Evolutionary conservation across 2,329 filamentous ascomycete genomes (phyloP), one percentile per base, ranked within the genome.

Genomic region (Hysterium pulicare): DNA sequence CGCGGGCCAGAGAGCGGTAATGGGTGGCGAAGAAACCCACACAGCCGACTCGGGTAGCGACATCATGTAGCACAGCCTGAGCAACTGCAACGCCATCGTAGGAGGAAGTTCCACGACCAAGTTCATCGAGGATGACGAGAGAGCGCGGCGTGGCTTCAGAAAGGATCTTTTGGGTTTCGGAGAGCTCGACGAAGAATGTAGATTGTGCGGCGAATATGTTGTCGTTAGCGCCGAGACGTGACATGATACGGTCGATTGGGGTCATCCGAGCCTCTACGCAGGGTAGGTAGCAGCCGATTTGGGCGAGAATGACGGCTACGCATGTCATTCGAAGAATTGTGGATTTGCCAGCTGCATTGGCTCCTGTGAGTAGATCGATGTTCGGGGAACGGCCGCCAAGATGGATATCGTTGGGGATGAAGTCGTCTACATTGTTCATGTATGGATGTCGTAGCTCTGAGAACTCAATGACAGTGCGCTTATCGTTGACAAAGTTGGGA

Each of bases 121-220:
- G 82, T 64, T 98, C 93, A 66, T 98, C 93, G 2, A 98, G 81
- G 55, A 98, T 98, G 42, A 98, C 93, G 1, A 98, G 81, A 0
- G 90, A 96, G 9, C 91, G 87, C 0, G 91, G 86, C 0, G 91
- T 96, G 0, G 93, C 93, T 70, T 97, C 93, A 0, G 88, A 83
- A 1, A 98, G 77, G 38, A 98, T 98, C 75, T 97, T 97, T 73
- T 97, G 95, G 0, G 93, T 98, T 66, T 98, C 93, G 0, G 90
- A 90, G 2, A 98, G 74, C 68, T 98, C 93, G 21, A 98, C 91
- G 61, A 98, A 97, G 75, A 98, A 98, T 2, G 93, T 98, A 11
- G 88, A 95, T 67, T 98, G 93, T 0, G 91, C 88, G 1, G 91
- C 93, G 62, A 98, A 97, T 57, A 98, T 98, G 68, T 97, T 97